Conservation (phyloP, 495 filamentous ascomycete genomes). For the Penicillium alfredii region DNA sequence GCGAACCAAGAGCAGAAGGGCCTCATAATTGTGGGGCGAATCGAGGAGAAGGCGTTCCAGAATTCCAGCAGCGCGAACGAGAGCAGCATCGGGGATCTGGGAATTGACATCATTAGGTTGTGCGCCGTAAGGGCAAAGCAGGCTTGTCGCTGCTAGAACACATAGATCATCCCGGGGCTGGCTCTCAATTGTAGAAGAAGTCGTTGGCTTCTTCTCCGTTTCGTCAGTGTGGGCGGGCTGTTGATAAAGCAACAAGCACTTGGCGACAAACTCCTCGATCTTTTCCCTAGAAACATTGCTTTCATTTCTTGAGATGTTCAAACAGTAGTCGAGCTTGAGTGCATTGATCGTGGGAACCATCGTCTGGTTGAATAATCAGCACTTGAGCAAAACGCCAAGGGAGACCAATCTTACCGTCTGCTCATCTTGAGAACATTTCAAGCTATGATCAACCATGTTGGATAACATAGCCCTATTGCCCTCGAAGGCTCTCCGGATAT, state of each 20-base stretch:
- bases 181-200: constrained; percentile 44
- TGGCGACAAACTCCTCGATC: constrained; percentile 40
- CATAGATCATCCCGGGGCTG: constrained; percentile 53
- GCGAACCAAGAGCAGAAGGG: constrained; percentile 48
- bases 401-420: constrained; percentile 37
- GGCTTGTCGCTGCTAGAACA: constrained; percentile 50
- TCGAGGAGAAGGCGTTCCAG: constrained; percentile 44
- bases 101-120: constrained; percentile 13
- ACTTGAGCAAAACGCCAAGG: too few species aligned
- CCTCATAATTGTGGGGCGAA: constrained; percentile 55
- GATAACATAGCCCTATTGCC: constrained; percentile 31
- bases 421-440: constrained; percentile 17
- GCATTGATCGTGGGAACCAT: constrained; percentile 45
- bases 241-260: constrained; percentile 44
- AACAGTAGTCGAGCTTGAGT: constrained; percentile 52
- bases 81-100: constrained; percentile 27
- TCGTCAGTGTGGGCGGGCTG: constrained; percentile 6
- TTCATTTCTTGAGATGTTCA: constrained; percentile 40
- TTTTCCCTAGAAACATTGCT: constrained; percentile 24
- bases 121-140: constrained; percentile 38
- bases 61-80: constrained; percentile 48
- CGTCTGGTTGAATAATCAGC: constrained; percentile 10
- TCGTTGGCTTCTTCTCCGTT: constrained; percentile 6
- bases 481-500: constrained; percentile 42
- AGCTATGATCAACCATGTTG: constrained; percentile 35